phyloP scores from a whole-genome alignment of 129 eudicot genomes.

The Arctium lappa region DNA sequence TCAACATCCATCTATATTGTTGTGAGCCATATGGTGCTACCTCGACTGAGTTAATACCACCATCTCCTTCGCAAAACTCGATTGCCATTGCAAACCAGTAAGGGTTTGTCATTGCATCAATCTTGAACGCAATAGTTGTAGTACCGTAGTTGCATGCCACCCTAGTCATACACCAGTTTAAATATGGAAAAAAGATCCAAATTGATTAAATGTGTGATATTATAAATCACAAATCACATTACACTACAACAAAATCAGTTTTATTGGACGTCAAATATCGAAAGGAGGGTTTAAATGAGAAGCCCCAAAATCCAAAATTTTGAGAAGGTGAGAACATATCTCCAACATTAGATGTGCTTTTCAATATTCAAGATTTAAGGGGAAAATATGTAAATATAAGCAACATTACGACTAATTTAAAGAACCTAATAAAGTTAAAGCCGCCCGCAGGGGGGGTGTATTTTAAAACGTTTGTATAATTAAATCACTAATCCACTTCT shows the following conservation, averaged over 20 bases:
- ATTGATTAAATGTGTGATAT: background rate
- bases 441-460: too few relatives aligned
- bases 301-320: too few relatives aligned
- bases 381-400: too few relatives aligned
- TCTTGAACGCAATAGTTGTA: slow-evolving; percentile 37
- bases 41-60: slow-evolving; percentile 36
- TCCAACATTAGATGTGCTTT: too few relatives aligned
- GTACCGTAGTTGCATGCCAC: slow-evolving; percentile 40
- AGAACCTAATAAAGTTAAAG: too few relatives aligned
- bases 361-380: too few relatives aligned
- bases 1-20: slow-evolving; percentile 31
- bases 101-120: slow-evolving; percentile 38
- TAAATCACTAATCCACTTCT: too few relatives aligned
- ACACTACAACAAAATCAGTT: background rate
- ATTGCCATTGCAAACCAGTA: slow-evolving; percentile 45
- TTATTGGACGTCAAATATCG: background rate
- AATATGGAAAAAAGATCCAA: background rate
- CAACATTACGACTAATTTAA: too few relatives aligned
- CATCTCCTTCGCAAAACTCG: slow-evolving; percentile 45
- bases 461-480: too few relatives aligned
- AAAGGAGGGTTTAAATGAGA: too few relatives aligned
- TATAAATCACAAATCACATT: background rate
- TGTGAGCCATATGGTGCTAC: slow-evolving; percentile 25
- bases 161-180: slow-evolving; percentile 16
- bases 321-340: too few relatives aligned